These are phyloP conservation scores for Pulveroboletus ravenelii DNA, from an alignment of 768 basidiomycete genomes.

Conservation along the genomic window DNA sequence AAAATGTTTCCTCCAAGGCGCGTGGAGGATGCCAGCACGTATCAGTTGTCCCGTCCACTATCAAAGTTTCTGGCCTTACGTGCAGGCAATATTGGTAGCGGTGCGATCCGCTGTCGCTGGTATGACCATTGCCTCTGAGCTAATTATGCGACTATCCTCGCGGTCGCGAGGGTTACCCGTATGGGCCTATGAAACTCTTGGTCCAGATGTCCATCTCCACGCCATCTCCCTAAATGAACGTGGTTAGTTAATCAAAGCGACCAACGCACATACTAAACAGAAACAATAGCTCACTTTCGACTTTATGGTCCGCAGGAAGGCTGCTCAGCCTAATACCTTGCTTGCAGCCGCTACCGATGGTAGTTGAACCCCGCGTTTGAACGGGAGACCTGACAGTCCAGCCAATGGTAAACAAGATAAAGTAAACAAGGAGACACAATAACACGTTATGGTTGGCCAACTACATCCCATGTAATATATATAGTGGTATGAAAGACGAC, in stretches of 20 bases:
- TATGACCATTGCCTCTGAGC: neutral
- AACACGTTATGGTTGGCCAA: too few species aligned
- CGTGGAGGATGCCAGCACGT: neutral
- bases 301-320: neutral
- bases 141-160: neutral
- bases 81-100: conserved; percentile 1
- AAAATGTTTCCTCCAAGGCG: neutral
- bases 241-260: neutral
- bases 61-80: neutral
- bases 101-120: neutral
- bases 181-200: neutral
- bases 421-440: neutral
- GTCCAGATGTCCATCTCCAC: neutral
- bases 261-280: neutral
- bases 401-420: neutral
- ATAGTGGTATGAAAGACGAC: neutral
- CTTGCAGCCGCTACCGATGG: neutral
- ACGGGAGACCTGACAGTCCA: neutral
- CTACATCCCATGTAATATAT: too few species aligned
- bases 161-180: neutral
- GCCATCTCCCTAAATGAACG: neutral
- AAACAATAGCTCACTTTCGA: neutral
- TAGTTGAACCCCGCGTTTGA: neutral
- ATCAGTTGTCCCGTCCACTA: neutral
- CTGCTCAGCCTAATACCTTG: neutral